A percentile compares a stretch with the other conserved stretches of the same genome.
These are phyloP conservation scores for Zygotorulaspora chibaensis DNA, from an alignment of 805 yeast genomes.

Conservation along the genomic window DNA sequence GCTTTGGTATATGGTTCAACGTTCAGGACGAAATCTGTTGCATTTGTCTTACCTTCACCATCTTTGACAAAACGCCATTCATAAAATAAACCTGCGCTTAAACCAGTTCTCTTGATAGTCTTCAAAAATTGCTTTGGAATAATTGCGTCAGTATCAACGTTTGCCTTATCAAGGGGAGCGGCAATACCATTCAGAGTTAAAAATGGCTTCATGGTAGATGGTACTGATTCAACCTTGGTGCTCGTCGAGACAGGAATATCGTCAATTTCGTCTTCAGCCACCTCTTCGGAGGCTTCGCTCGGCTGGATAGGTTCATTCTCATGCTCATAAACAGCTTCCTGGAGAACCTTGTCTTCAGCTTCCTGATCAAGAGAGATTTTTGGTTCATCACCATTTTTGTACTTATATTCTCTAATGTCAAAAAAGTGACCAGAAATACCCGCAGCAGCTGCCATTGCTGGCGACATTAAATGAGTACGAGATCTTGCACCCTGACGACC, in stretches of 20 bases:
- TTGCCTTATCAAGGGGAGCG: conserved; percentile 92
- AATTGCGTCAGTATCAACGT: conserved; percentile 97
- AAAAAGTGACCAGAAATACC: conserved; percentile 86
- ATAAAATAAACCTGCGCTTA: conserved; percentile 81
- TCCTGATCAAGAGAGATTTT: conserved; percentile 44
- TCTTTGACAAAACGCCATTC: conserved; percentile 78
- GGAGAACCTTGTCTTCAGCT: conserved; percentile 51
- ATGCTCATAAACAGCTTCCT: conserved; percentile 67
- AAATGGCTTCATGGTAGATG: conserved; percentile 71
- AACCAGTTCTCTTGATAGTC: conserved; percentile 96
- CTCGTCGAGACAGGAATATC: conserved; percentile 57
- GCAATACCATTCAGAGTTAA: conserved; percentile 74
- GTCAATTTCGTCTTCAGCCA: conserved; percentile 49
- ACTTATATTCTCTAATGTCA: conserved; percentile 81
- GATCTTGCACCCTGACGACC: conserved; percentile 98
- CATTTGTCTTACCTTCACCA: conserved; percentile 63
- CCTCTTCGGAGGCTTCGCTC: conserved; percentile 47
- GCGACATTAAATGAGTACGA: conserved; percentile 96
- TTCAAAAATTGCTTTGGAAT: conserved; percentile 98
- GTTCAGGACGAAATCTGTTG: conserved; percentile 89
- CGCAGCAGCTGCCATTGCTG: conserved; percentile 99
- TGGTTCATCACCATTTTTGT: conserved; percentile 56
- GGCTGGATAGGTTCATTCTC: conserved; percentile 60
- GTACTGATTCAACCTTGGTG: conserved; percentile 34
- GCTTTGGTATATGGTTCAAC: conserved; percentile 77